Percentiles rank a stretch among this genome's conserved stretches.
Evolutionary conservation across 1,139 yeast species (phyloP).

Genomic region (Meyerozyma carpophila): DNA sequence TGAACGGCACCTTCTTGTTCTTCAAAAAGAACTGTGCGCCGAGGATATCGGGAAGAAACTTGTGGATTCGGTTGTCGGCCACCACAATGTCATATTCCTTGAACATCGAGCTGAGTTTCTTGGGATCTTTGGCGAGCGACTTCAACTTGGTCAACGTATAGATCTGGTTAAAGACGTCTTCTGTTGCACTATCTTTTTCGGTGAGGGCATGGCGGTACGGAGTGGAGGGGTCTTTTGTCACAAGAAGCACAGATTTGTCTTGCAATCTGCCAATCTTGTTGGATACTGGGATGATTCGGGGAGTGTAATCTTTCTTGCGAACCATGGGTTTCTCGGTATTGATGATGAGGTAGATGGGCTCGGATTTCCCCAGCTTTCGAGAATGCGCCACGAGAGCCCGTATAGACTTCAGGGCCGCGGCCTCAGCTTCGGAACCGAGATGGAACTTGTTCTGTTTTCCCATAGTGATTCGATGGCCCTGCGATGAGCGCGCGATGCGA

Average conservation of each 20-base stretch:
- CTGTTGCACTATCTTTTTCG: constrained; percentile 47
- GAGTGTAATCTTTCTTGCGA: constrained; percentile 49
- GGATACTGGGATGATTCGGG: constrained; percentile 61
- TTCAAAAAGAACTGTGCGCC: constrained; percentile 54
- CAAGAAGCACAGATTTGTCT: constrained; percentile 47
- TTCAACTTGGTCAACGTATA: constrained; percentile 53
- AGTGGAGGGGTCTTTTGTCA: constrained; percentile 66
- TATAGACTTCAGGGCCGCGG: constrained; percentile 26
- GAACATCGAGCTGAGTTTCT: constrained; percentile 40
- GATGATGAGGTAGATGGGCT: constrained; percentile 45
- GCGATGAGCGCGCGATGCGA: not conserved
- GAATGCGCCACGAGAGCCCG: constrained; percentile 30
- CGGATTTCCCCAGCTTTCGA: constrained; percentile 12
- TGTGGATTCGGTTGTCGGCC: constrained; percentile 61
- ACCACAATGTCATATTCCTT: constrained; percentile 62
- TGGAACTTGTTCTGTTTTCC: constrained; percentile 12
- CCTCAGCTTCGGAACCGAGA: constrained; percentile 23
- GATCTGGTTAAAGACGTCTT: constrained; percentile 54
- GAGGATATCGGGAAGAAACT: constrained; percentile 49
- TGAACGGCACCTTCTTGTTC: constrained; percentile 58
- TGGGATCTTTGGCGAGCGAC: constrained; percentile 38
- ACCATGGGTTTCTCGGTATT: constrained; percentile 48
- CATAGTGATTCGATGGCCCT: not conserved
- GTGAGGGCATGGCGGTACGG: constrained; percentile 45
- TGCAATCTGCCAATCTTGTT: constrained; percentile 43